Evolutionary conservation across 805 yeast genomes (phyloP).

Genomic region (Ogataea saltuana): DNA sequence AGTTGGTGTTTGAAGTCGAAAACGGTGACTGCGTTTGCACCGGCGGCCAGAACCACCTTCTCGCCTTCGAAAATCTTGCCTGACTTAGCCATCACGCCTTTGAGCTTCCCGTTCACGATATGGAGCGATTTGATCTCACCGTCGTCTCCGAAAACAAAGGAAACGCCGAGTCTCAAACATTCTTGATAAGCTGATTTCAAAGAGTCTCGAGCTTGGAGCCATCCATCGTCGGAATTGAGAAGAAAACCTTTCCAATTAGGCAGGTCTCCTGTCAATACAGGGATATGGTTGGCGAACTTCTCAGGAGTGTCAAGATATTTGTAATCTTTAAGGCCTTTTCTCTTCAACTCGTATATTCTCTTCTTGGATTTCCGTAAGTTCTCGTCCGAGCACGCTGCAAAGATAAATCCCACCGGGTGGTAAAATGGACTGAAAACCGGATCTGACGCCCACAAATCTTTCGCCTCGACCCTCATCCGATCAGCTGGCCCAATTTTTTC

Average conservation of each 20-base stretch:
- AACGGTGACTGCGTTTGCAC: conserved; percentile 40
- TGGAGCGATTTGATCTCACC: conserved; percentile 10
- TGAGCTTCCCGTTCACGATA: conserved; percentile 6
- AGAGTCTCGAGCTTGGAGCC: conserved; percentile 33
- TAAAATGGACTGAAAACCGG: conserved; percentile 22
- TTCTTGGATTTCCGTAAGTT: conserved; percentile 13
- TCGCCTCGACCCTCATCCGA: conserved; percentile 24
- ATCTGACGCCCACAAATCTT: conserved; percentile 29
- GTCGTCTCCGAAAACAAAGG: conserved; percentile 18
- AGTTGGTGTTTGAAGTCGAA: conserved; percentile 35
- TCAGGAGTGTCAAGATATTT: conserved; percentile 22
- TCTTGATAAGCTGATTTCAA: conserved; percentile 26
- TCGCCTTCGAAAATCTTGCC: conserved; percentile 33
- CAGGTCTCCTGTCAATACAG: conserved; percentile 13
- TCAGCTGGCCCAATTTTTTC: conserved; percentile 26
- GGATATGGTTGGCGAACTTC: conserved; percentile 19
- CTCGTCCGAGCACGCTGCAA: conserved; percentile 30
- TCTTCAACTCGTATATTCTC: conserved; percentile 28
- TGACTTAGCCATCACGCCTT: conserved; percentile 21
- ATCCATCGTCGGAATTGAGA: conserved; percentile 34
- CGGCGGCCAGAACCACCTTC: conserved; percentile 37
- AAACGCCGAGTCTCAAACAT: conserved; percentile 21
- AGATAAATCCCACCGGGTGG: conserved; percentile 23
- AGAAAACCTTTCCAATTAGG: conserved; percentile 16
- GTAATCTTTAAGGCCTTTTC: conserved; percentile 20